Evolutionary conservation across 345 rosid genomes (phyloP).

Genomic region (Rubroshorea leprosula): DNA sequence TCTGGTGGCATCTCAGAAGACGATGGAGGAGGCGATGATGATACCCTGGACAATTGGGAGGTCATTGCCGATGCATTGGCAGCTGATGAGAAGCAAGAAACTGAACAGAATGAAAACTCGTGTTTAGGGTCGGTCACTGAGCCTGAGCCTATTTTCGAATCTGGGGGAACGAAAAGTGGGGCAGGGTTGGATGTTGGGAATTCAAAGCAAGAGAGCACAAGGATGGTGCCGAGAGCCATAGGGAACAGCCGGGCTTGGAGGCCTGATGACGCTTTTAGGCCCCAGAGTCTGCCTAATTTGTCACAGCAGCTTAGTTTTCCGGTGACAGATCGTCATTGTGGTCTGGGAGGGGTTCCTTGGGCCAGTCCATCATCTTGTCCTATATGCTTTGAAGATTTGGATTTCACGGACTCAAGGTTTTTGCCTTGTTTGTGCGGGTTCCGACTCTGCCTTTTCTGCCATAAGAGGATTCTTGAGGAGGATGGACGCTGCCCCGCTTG

Average conservation of each 20-base stretch:
- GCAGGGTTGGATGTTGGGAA: constrained; percentile 23
- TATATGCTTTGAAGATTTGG: constrained; percentile 84
- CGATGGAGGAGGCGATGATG: constrained; percentile 66
- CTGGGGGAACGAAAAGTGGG: constrained; percentile 7
- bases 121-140: constrained; percentile 21
- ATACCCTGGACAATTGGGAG: constrained; percentile 95
- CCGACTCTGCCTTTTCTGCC: constrained; percentile 89
- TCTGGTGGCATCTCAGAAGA: constrained; percentile 84
- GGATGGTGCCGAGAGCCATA: constrained; percentile 29
- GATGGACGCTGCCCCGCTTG: constrained; percentile 97
- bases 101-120: constrained; percentile 20
- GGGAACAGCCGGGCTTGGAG: constrained; percentile 69
- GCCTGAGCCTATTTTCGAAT: constrained; percentile 18
- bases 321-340: constrained; percentile 32
- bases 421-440: constrained; percentile 86
- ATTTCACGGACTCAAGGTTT: constrained; percentile 71
- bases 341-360: constrained; percentile 44
- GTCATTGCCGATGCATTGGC: constrained; percentile 93
- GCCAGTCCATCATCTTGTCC: constrained; percentile 53
- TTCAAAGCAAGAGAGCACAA: constrained; percentile 22
- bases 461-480: constrained; percentile 86
- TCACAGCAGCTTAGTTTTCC: constrained; percentile 63
- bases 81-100: constrained; percentile 39
- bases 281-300: constrained; percentile 76
- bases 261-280: constrained; percentile 69